Percentiles rank a stretch among this genome's conserved stretches.
These are phyloP conservation scores for Aphanomyces astaci DNA, from an alignment of 352 stramenopile species.

Conservation along the genomic window DNA sequence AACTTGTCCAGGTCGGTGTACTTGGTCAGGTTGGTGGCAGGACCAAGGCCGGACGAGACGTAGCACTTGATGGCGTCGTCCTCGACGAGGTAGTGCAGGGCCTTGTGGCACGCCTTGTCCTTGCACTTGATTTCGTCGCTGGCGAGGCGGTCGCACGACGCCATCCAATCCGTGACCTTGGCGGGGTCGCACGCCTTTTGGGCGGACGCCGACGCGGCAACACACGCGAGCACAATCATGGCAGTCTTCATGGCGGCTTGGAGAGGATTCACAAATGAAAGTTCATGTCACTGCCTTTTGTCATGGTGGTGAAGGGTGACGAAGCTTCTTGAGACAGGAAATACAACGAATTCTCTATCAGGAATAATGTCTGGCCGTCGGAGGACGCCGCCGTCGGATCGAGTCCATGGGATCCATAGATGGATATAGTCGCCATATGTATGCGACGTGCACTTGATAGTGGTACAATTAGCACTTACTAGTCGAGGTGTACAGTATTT, in stretches of 20 bases:
- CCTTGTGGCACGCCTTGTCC: conserved; percentile 30
- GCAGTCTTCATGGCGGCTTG: not conserved
- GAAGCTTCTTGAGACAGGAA: too few relatives aligned
- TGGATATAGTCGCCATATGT: too few relatives aligned
- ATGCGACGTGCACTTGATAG: too few relatives aligned
- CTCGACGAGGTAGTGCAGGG: conserved; percentile 36
- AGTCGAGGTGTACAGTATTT: too few relatives aligned
- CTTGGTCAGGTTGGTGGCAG: conserved; percentile 31
- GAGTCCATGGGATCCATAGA: too few relatives aligned
- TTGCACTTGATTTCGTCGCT: conserved; percentile 38
- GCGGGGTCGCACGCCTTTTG: not conserved
- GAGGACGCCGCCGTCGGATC: too few relatives aligned
- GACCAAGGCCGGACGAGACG: conserved; percentile 29
- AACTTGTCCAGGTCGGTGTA: conserved; percentile 37
- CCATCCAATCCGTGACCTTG: conserved; percentile 27
- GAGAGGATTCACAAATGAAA: not conserved
- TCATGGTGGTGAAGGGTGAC: too few relatives aligned
- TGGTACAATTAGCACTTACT: too few relatives aligned
- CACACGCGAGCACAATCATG: not conserved
- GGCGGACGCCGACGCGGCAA: not conserved
- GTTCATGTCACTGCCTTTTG: too few relatives aligned
- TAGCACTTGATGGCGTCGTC: conserved; percentile 35
- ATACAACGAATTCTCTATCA: too few relatives aligned
- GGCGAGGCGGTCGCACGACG: conserved; percentile 33
- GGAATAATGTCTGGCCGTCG: too few relatives aligned